Percentiles rank a stretch among this genome's conserved stretches.
Evolutionary conservation across 2,329 filamentous ascomycete genomes (phyloP).

Genomic region (Verticillium tricorpus): DNA sequence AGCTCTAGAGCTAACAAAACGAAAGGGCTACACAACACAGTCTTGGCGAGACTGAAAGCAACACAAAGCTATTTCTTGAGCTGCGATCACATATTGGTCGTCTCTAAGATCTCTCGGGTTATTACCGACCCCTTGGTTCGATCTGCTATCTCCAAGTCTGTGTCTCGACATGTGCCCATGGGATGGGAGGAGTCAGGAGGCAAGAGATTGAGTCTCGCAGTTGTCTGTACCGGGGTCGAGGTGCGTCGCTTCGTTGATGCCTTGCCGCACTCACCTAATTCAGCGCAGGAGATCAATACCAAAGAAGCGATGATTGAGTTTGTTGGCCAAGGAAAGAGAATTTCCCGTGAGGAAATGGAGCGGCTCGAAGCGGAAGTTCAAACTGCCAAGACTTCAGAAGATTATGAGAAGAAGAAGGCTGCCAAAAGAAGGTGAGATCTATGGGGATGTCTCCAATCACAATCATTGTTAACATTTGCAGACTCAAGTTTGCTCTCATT

Average conservation of each 20-base stretch:
- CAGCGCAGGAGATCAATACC: conserved; percentile 23
- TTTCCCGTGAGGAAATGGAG: conserved; percentile 13
- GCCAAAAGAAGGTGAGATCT: conserved; percentile 17
- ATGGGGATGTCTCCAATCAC: not conserved
- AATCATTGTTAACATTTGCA: conserved; percentile 6
- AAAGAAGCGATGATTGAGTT: conserved; percentile 19
- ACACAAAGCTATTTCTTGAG: conserved; percentile 28
- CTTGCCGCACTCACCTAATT: not conserved
- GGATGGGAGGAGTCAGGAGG: conserved; percentile 21
- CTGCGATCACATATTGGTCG: conserved; percentile 28
- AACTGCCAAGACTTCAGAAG: conserved; percentile 15
- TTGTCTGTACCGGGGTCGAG: conserved; percentile 28
- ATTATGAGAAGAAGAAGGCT: conserved; percentile 17
- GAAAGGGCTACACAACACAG: conserved; percentile 23
- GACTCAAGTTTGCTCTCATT: conserved; percentile 22
- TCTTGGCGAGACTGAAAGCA: conserved; percentile 26
- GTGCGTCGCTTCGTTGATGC: conserved; percentile 10
- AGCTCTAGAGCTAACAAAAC: not conserved
- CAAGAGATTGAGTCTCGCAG: conserved; percentile 21
- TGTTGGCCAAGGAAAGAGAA: conserved; percentile 18
- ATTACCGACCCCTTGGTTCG: conserved; percentile 26
- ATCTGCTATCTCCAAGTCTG: conserved; percentile 21
- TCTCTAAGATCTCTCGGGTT: conserved; percentile 26
- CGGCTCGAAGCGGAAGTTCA: conserved; percentile 21
- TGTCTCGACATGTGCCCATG: conserved; percentile 22